These are phyloP conservation scores for Ophiocordyceps camponoti-rufipedis DNA, from an alignment of 2,329 filamentous ascomycete genomes.

Conservation along the genomic window DNA sequence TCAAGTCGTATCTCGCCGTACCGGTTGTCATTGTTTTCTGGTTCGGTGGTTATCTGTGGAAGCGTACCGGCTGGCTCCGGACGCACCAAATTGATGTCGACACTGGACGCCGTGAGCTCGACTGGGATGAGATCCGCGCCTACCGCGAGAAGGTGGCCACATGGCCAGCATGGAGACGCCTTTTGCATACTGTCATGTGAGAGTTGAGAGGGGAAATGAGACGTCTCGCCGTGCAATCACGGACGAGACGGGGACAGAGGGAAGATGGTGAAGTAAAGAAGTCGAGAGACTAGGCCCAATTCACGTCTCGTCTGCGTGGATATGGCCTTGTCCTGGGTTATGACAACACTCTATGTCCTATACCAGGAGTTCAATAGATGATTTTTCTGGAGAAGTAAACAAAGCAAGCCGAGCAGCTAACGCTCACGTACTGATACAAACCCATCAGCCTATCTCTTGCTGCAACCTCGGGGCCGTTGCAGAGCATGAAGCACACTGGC, in stretches of 20 bases:
- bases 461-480: too few species aligned
- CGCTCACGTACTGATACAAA: too few species aligned
- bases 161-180: conserved; percentile 31
- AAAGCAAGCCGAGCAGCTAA: neutral
- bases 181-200: conserved; percentile 18
- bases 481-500: too few species aligned
- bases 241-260: neutral
- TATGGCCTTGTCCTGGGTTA: neutral
- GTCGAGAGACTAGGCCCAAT: neutral
- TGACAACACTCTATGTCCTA: neutral
- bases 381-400: neutral
- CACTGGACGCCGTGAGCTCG: conserved; percentile 43
- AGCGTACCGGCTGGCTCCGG: conserved; percentile 40
- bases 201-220: neutral
- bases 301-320: neutral
- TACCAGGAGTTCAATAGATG: neutral
- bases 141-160: conserved; percentile 28
- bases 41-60: conserved; percentile 44
- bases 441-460: too few species aligned
- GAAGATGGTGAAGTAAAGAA: neutral
- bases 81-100: conserved; percentile 49
- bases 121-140: conserved; percentile 45
- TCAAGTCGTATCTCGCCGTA: conserved; percentile 34
- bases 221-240: neutral
- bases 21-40: conserved; percentile 39